These are phyloP conservation scores for Pseudogymnoascus sp. DNA, from an alignment of 2,329 filamentous ascomycete species.

Conservation along the genomic window DNA sequence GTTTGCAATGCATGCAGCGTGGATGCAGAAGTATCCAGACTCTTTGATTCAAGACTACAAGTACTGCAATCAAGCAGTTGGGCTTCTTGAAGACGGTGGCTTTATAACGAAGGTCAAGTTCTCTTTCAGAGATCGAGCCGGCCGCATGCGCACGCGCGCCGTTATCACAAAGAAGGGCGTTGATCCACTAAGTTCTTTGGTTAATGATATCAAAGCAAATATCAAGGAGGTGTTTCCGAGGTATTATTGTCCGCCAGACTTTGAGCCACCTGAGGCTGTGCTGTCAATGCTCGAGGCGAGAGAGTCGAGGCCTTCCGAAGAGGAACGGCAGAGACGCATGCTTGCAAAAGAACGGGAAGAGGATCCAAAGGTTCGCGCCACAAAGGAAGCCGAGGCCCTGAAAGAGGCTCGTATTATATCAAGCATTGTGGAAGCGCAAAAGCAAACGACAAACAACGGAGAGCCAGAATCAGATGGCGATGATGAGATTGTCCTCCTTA, in stretches of 20 bases:
- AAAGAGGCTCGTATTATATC: not conserved
- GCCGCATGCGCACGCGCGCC: constrained; percentile 14
- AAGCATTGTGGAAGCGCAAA: constrained; percentile 4
- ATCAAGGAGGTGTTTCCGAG: constrained; percentile 21
- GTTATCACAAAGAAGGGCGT: constrained; percentile 18
- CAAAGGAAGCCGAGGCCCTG: not conserved
- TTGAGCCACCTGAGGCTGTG: constrained; percentile 20
- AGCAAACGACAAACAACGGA: not conserved
- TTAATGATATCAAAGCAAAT: constrained; percentile 19
- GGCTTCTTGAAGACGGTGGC: constrained; percentile 20
- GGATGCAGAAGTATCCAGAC: constrained; percentile 21
- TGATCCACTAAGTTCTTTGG: constrained; percentile 11
- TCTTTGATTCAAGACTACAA: constrained; percentile 23
- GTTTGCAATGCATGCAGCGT: constrained; percentile 24
- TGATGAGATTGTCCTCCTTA: constrained; percentile 5
- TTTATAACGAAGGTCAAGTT: constrained; percentile 17
- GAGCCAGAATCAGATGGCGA: not conserved
- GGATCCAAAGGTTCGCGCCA: not conserved
- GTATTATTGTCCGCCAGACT: constrained; percentile 23
- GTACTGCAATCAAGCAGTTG: constrained; percentile 20
- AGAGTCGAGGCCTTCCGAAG: constrained; percentile 11
- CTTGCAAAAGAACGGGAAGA: constrained; percentile 1
- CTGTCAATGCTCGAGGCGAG: constrained; percentile 18
- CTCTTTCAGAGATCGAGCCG: constrained; percentile 15
- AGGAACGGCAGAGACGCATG: constrained; percentile 12